These are phyloP conservation scores for Phytopythium litorale DNA, from an alignment of 352 stramenopile species.

Conservation along the genomic window DNA sequence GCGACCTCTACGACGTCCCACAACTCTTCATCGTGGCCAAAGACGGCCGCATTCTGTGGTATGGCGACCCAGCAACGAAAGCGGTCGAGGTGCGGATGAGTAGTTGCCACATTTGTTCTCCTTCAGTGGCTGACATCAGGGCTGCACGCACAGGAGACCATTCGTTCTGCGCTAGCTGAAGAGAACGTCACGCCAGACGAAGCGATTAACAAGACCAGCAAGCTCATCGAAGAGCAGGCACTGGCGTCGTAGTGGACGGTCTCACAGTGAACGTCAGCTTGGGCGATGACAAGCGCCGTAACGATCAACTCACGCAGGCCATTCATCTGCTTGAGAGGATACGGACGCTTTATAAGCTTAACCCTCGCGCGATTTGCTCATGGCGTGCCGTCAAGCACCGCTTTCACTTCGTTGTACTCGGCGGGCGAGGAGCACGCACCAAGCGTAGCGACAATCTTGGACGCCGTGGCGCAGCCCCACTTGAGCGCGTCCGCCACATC, in stretches of 20 bases:
- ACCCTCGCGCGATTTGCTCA: neutral
- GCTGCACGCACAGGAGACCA: conserved; percentile 11
- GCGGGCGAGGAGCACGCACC: conserved; percentile 50
- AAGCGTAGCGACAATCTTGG: conserved; percentile 43
- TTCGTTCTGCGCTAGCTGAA: conserved; percentile 27
- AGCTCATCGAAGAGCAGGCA: neutral
- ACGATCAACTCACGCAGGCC: no score
- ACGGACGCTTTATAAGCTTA: neutral
- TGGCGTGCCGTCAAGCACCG: conserved; percentile 16
- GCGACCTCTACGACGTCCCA: conserved; percentile 46
- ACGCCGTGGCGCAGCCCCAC: conserved; percentile 72
- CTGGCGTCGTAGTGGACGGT: neutral
- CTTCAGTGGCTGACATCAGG: neutral
- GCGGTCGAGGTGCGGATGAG: conserved; percentile 27
- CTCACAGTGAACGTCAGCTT: no score
- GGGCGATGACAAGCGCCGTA: no score
- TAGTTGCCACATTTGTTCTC: neutral
- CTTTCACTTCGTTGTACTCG: conserved; percentile 40
- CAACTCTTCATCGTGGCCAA: conserved; percentile 63
- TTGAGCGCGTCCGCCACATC: conserved; percentile 48
- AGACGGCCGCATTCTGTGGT: conserved; percentile 52
- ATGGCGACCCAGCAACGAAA: conserved; percentile 34
- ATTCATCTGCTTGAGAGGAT: no score
- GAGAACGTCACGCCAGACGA: conserved; percentile 19
- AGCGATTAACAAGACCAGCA: neutral